A percentile compares a stretch with the other conserved stretches of the same genome.
Conservation (phyloP, 169 alveolate genomes). For the Pseudocohnilembus persalinus region DNA sequence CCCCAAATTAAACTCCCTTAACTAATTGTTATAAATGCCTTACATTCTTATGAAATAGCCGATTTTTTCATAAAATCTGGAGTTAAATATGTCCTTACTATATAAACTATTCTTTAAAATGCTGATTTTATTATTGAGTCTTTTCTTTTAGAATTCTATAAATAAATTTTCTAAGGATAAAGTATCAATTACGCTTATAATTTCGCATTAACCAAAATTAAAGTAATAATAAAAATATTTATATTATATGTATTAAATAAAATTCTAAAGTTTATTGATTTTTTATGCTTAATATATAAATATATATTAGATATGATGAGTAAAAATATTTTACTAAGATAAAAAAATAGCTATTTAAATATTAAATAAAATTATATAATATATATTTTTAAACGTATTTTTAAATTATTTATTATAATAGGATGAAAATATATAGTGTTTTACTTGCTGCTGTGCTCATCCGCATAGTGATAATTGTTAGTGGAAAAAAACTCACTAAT, state of each 20-base stretch:
- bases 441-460: not conserved
- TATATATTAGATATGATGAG: too few relatives aligned
- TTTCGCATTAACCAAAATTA: not conserved
- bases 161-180: not conserved
- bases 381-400: too few relatives aligned
- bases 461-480: not conserved
- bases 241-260: too few relatives aligned
- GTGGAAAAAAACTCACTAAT: not conserved
- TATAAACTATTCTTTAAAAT: not conserved
- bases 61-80: not conserved
- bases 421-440: not conserved
- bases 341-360: too few relatives aligned
- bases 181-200: not conserved
- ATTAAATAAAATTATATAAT: too few relatives aligned
- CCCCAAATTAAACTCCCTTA: not conserved
- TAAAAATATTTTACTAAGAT: too few relatives aligned
- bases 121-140: not conserved
- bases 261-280: too few relatives aligned
- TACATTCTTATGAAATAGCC: not conserved
- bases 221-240: not conserved
- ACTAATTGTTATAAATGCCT: not conserved
- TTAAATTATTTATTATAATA: too few relatives aligned
- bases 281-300: too few relatives aligned
- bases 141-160: not conserved
- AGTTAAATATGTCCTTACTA: not conserved